Evolutionary conservation across 352 stramenopile genomes (phyloP).

Genomic region (Phytophthora agathidicida): DNA sequence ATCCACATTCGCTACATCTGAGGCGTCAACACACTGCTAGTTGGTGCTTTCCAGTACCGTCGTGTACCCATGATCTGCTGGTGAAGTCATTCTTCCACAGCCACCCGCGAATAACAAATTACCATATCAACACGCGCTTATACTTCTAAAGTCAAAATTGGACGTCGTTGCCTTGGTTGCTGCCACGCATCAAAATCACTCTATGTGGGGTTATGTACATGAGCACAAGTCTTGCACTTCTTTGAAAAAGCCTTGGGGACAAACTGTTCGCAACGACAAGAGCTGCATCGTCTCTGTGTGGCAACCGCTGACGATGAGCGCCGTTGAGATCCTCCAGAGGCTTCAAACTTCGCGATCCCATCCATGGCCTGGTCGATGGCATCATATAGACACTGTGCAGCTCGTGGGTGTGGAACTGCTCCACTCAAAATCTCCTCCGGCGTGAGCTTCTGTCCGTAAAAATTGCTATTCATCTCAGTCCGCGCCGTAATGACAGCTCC

Average conservation of each 20-base stretch:
- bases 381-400: slow-evolving; percentile 80
- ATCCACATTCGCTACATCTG: no score
- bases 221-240: slow-evolving; percentile 77
- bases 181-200: background rate
- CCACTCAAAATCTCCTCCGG: slow-evolving; percentile 79
- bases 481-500: slow-evolving; percentile 92
- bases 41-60: no score
- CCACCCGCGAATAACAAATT: no score
- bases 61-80: no score
- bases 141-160: slow-evolving; percentile 28
- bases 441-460: slow-evolving; percentile 92
- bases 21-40: no score
- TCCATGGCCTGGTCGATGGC: slow-evolving; percentile 77
- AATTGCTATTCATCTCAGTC: slow-evolving; percentile 94
- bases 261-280: slow-evolving; percentile 63
- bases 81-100: no score
- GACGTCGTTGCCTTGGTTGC: slow-evolving; percentile 6
- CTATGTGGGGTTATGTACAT: slow-evolving; percentile 50
- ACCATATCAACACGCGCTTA: no score
- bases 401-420: slow-evolving; percentile 54
- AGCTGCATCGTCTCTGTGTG: slow-evolving; percentile 43
- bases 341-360: slow-evolving; percentile 68
- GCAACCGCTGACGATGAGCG: slow-evolving; percentile 16
- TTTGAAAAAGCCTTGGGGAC: slow-evolving; percentile 74
- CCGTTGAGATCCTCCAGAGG: slow-evolving; percentile 16